A percentile compares a stretch with the other conserved stretches of the same genome.
phyloP scores from a whole-genome alignment of 306 rosid genomes.

The Morella rubra region DNA sequence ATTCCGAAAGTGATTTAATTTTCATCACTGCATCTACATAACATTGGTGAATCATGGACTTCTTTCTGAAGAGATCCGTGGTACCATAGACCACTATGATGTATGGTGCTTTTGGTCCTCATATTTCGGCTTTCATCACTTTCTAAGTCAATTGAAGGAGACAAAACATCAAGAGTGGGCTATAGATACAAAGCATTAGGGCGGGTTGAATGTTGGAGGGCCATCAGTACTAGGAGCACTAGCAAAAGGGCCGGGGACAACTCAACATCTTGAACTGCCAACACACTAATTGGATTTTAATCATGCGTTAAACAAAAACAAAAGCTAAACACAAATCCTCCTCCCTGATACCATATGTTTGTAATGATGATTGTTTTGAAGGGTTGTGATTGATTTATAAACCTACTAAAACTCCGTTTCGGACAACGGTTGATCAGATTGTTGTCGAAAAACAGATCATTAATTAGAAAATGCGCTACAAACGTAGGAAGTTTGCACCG shows the following conservation, averaged over 20 bases:
- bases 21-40: not conserved
- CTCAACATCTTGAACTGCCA: constrained; percentile 12
- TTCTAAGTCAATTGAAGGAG: constrained; percentile 56
- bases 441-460: not conserved
- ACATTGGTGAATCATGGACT: not conserved
- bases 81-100: constrained; percentile 53
- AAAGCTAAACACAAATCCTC: constrained; percentile 37
- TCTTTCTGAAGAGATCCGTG: constrained; percentile 38
- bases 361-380: constrained; percentile 30
- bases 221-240: constrained; percentile 58
- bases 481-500: not conserved
- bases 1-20: not conserved
- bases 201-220: constrained; percentile 38
- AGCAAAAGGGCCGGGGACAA: constrained; percentile 40
- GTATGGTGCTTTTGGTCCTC: constrained; percentile 47
- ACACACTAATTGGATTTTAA: constrained; percentile 10
- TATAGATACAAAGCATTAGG: constrained; percentile 30
- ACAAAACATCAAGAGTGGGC: constrained; percentile 50
- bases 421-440: constrained; percentile 13
- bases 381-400: constrained; percentile 16
- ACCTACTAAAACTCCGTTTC: constrained; percentile 8
- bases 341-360: constrained; percentile 33
- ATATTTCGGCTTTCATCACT: constrained; percentile 49
- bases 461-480: not conserved
- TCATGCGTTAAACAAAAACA: constrained; percentile 16